Base-by-base conservation (phyloP, 345 rosid species). In the Salix exigua region DNA sequence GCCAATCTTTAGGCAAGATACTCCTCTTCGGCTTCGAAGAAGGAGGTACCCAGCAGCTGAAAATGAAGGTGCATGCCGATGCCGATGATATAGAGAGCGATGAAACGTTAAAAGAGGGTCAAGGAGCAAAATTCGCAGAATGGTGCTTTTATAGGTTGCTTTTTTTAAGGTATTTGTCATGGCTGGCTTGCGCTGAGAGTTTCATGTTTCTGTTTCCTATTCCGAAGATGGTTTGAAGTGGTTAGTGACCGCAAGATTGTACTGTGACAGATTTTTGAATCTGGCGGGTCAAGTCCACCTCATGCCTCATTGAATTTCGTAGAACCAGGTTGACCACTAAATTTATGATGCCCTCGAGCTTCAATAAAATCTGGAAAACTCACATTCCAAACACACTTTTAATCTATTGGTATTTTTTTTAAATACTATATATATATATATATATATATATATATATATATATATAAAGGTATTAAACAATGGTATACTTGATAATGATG, bases 41-140 rank as follows among this genome's bases (percentile, higher is more conserved):
- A 58, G 74, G 79, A 79, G 85, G 72, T 31, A 21, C 82, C 79
- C 69, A 31, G 68, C 38, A 79, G 78, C 76, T 50, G 72, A 28
- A 60, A 50, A 7, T 33, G 35, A 25, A 17, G 12, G 38, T 18
- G 14, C 38, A 16, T 25, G 37, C 69, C 23, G 51, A 79, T 23
- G 10, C 6, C 72, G 65, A 44, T 14, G 50, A n/a, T 60, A 28
- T 40, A 73, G 63, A 46, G 82, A 70, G 82, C 80, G 70, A 35
- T 16, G 35, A 14, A 35, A 4, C 69, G 77, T 26, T 7, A 61
- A 75, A 75, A 35, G 50, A 21, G 38, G 82, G 78, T 44, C 8
- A 31, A 8, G 21, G 75, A 80, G 78, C 58, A 80, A 77, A 40
- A n/a, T 33, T 21, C 79, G 84, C 82, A 61, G 70, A 14, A 35